Conservation (phyloP, 768 basidiomycete species). For the Suillus alpinus region DNA sequence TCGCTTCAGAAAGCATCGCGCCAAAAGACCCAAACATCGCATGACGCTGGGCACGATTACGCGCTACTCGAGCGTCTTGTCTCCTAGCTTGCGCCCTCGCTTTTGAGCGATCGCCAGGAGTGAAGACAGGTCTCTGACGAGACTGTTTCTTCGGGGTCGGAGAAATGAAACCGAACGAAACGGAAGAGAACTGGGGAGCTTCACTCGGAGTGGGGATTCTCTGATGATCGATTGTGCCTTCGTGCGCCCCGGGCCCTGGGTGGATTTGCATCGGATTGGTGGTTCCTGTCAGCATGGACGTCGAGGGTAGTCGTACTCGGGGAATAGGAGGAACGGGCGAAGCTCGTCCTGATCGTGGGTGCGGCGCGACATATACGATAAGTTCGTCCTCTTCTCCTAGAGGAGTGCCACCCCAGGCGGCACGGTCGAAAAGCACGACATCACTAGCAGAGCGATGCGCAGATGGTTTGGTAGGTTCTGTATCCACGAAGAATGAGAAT, state of each 20-base stretch:
- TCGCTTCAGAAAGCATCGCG: constrained; percentile 53
- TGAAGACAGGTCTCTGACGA: constrained; percentile 32
- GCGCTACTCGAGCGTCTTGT: constrained; percentile 9
- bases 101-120: constrained; percentile 20
- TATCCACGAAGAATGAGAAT: constrained; percentile 41
- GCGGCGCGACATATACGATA: constrained; percentile 77
- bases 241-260: background rate
- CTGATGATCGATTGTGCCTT: background rate
- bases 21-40: constrained; percentile 47
- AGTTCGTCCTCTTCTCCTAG: constrained; percentile 55
- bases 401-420: constrained; percentile 12
- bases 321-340: constrained; percentile 16
- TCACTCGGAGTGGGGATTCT: background rate
- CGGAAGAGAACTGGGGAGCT: constrained; percentile 27
- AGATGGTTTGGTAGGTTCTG: constrained; percentile 24
- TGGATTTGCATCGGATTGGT: constrained; percentile 6
- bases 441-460: constrained; percentile 15
- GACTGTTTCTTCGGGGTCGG: constrained; percentile 13
- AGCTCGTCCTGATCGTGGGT: constrained; percentile 44
- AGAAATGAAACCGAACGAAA: constrained; percentile 17
- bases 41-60: constrained; percentile 22
- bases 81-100: constrained; percentile 24
- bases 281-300: constrained; percentile 26
- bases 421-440: constrained; percentile 20
- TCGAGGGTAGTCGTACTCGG: constrained; percentile 16